A percentile compares a stretch with the other conserved stretches of the same genome.
Conservation (phyloP, 139 green algal genomes). For the Gonium pectorale region DNA sequence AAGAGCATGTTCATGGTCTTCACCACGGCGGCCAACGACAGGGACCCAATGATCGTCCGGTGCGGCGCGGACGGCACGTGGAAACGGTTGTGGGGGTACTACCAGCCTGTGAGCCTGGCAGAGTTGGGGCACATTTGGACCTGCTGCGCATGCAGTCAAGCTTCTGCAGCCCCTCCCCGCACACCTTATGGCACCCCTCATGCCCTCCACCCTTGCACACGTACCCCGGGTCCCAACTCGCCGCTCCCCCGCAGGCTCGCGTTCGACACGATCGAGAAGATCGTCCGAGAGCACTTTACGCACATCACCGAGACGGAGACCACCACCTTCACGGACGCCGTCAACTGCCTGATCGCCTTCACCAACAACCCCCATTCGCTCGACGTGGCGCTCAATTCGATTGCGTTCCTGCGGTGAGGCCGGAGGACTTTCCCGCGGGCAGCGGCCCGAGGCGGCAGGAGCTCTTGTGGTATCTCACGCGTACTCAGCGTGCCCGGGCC, state of each 20-base stretch:
- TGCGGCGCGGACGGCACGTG: background rate
- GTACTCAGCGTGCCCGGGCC: too few species aligned
- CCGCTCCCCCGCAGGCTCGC: conserved; percentile 66
- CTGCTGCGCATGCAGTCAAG: background rate
- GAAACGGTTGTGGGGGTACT: too few species aligned
- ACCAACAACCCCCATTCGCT: conserved; percentile 96
- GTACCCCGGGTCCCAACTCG: background rate
- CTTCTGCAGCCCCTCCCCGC: too few species aligned
- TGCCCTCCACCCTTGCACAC: background rate
- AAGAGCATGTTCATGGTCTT: conserved; percentile 99
- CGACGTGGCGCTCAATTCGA: conserved; percentile 95
- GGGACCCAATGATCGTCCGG: conserved; percentile 83
- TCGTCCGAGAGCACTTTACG: conserved; percentile 97
- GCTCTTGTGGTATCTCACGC: too few species aligned
- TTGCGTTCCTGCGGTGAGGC: conserved; percentile 91
- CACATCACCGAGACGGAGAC: conserved; percentile 98
- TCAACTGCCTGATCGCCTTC: conserved; percentile 99
- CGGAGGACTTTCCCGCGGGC: too few species aligned
- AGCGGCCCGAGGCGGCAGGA: too few species aligned
- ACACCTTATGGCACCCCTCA: too few species aligned
- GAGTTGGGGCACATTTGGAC: too few species aligned
- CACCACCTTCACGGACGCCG: conserved; percentile 98
- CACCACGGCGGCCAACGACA: conserved; percentile 91
- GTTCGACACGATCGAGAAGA: conserved; percentile 98
- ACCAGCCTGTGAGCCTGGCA: too few species aligned